Base-by-base conservation (phyloP, 768 basidiomycete genomes). In the Russula olivacea region DNA sequence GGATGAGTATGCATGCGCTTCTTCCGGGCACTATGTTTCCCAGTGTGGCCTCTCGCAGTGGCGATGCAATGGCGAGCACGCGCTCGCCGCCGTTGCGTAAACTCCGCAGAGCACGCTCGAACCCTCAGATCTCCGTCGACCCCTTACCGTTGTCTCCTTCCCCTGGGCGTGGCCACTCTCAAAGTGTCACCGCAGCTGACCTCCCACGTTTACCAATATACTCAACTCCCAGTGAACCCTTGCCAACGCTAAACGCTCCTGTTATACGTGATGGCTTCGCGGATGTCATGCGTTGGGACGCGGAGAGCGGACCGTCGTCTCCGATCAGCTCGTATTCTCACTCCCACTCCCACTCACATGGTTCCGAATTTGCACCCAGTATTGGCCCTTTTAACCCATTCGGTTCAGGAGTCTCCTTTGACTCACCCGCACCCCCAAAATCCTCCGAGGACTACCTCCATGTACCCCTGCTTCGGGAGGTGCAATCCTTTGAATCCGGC, bases 401-500 rank as follows among this genome's bases (percentile, higher is more conserved):
- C 70, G 89, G 89, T 17, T 71, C 75, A 5, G 82, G 83, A 9
- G 79, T 91, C 34, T 66, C 75, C 3, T 91, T 87, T 68, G 84
- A 85, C 59, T 78, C 83, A 0, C 87, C 86, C 4, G 72, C 82
- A 0, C 86, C 85, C 7, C 71, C 78, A 0, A 76, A 80, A 63
- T 78, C 74, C 38, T 76, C 79, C 9, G 72, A 76, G 1, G 57
- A 76, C 1, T 73, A 82, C 67, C 72, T 36, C 40, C 66, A 32
- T 21, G 68, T 71, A 1, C 83, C 81, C 4, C 76, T 78, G 48
- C 72, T 93, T n/a, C 86, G 90, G 25, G 87, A 87, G 71, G 89
- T 92, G 86, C 89, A 92, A 67, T 90, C 88, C 0, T 93, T 93
- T 70, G 91, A 93, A 67, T 92, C 90, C 4, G 85, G 85, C 1